A percentile compares a stretch with the other conserved stretches of the same genome.
phyloP scores from a whole-genome alignment of 257 asterid species.

The Salvia hispanica region DNA sequence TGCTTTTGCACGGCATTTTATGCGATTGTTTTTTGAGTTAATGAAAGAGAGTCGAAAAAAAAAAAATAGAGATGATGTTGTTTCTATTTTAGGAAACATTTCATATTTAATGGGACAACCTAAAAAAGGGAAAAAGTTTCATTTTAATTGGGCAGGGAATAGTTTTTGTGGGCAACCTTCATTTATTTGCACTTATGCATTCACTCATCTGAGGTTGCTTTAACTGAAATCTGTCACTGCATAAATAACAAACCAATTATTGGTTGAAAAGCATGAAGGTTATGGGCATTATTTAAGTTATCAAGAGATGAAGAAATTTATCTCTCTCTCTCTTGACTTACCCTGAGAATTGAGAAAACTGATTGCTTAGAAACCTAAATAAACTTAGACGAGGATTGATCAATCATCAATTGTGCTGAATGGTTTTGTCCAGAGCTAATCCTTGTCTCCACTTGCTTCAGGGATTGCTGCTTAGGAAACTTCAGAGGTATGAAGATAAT shows the following conservation, averaged over 20 bases:
- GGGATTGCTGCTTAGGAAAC: slow-evolving; percentile 80
- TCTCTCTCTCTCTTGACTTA: neutral
- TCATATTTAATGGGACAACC: no score
- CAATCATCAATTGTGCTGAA: neutral
- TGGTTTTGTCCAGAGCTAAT: no score
- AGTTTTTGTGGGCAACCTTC: no score
- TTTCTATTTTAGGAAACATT: no score
- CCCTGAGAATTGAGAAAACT: neutral
- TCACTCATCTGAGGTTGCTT: neutral
- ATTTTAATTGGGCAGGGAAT: no score
- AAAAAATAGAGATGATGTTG: no score
- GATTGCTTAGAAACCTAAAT: slow-evolving; percentile 1
- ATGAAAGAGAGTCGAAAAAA: no score
- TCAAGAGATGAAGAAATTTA: neutral
- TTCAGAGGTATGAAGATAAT: slow-evolving; percentile 51
- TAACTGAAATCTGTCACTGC: neutral
- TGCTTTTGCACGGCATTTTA: no score
- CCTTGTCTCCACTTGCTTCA: slow-evolving; percentile 40
- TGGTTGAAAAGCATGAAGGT: neutral
- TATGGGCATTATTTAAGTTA: neutral
- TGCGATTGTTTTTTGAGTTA: no score
- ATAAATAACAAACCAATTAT: neutral
- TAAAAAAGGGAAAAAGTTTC: no score
- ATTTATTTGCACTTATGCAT: slow-evolving; percentile 9
- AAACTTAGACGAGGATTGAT: neutral